phyloP scores from a whole-genome alignment of 2,329 filamentous ascomycete genomes.

The Nannizziopsis arthrosporioides region DNA sequence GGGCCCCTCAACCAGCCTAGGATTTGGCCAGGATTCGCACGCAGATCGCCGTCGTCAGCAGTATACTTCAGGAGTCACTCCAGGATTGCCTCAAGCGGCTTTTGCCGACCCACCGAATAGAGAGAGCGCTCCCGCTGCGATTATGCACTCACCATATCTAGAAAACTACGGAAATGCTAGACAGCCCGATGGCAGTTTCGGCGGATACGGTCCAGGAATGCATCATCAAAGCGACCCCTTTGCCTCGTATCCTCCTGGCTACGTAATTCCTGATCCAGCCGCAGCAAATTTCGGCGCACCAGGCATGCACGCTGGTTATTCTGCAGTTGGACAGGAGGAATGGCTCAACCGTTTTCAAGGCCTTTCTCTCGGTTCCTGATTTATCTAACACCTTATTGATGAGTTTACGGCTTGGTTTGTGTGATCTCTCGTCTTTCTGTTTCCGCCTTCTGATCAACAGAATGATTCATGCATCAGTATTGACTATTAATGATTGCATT shows the following conservation, averaged over 20 bases:
- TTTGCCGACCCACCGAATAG: constrained; percentile 16
- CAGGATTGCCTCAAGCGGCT: constrained; percentile 14
- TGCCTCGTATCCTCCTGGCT: constrained; percentile 24
- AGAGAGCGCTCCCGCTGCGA: constrained; percentile 19
- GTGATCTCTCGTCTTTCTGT: neutral
- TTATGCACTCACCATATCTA: constrained; percentile 24
- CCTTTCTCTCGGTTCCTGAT: constrained; percentile 54
- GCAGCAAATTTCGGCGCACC: constrained; percentile 24
- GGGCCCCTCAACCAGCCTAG: constrained; percentile 32
- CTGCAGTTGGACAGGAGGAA: constrained; percentile 33
- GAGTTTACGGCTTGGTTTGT: neutral
- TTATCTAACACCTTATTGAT: neutral
- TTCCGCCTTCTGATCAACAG: neutral
- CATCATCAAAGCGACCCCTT: constrained; percentile 28
- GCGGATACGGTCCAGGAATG: constrained; percentile 20
- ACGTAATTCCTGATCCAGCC: constrained; percentile 30
- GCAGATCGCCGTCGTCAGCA: constrained; percentile 32
- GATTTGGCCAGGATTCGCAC: constrained; percentile 35
- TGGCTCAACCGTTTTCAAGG: constrained; percentile 58
- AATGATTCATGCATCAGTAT: neutral
- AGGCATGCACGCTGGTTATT: constrained; percentile 27
- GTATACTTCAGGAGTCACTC: constrained; percentile 18
- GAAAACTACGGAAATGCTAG: constrained; percentile 26
- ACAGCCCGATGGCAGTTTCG: constrained; percentile 26
- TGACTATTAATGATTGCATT: neutral